Percentiles rank a stretch among this genome's conserved stretches.
phyloP scores from a whole-genome alignment of 2,329 filamentous ascomycete genomes.

The Cladobotryum mycophilum region DNA sequence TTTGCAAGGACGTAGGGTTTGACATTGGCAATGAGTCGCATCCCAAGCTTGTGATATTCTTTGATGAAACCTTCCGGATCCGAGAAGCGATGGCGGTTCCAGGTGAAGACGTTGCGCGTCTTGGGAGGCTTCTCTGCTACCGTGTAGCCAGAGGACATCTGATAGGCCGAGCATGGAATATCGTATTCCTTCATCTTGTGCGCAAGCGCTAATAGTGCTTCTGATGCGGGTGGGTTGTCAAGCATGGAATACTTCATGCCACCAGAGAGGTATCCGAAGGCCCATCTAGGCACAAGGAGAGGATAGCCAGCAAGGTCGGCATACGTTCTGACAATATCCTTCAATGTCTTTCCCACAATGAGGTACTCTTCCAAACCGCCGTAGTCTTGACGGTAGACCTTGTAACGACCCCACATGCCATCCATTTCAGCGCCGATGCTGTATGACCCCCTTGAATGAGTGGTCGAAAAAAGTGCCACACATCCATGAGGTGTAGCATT shows the following conservation, averaged over 20 bases:
- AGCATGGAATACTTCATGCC: conserved; percentile 51
- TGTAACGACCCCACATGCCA: conserved; percentile 69
- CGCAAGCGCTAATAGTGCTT: conserved; percentile 56
- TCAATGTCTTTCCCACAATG: conserved; percentile 58
- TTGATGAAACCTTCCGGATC: conserved; percentile 58
- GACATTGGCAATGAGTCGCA: conserved; percentile 64
- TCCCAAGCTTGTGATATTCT: conserved; percentile 56
- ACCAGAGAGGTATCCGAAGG: conserved; percentile 66
- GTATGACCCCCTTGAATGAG: conserved; percentile 58
- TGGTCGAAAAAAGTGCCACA: conserved; percentile 62
- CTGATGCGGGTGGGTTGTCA: conserved; percentile 45
- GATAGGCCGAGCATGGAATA: conserved; percentile 65
- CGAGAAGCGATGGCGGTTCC: conserved; percentile 65
- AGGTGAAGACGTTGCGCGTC: conserved; percentile 59
- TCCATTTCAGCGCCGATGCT: conserved; percentile 67
- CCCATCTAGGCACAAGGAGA: conserved; percentile 62
- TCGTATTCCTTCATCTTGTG: conserved; percentile 55
- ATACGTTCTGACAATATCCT: conserved; percentile 60
- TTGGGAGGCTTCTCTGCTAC: conserved; percentile 61
- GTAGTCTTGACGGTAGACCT: conserved; percentile 66
- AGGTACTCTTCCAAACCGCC: conserved; percentile 67
- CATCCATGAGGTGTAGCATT: conserved; percentile 59
- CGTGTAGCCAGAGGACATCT: conserved; percentile 68
- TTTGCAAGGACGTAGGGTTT: conserved; percentile 65
- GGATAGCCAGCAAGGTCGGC: conserved; percentile 64